Base-by-base conservation (phyloP, 176 grass and related monocot species). In the Pontederia crassipes region DNA sequence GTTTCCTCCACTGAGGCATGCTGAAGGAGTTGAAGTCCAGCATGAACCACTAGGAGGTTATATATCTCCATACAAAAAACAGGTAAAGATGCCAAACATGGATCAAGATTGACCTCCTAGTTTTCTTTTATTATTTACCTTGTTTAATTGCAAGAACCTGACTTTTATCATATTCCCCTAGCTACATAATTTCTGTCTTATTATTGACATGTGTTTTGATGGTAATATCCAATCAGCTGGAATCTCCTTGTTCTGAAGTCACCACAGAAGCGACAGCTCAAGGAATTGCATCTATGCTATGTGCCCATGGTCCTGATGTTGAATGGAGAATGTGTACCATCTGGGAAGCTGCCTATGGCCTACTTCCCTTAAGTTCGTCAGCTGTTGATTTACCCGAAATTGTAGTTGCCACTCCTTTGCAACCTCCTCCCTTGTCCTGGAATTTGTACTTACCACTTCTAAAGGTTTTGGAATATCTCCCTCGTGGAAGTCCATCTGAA, bases 251-350 rank as follows among this genome's bases (percentile, higher is more conserved):
- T 61, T 92, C 93, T 69, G 88, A 98, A 83, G 85, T 88, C 64
- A 89, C 93, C 73, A 92, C 89, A 58, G 93, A 98, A 67, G 88
- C 93, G 28, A 98, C 93, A 1, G 93, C 93, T 55, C 93, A 98
- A 79, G 93, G 93, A 55, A 98, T 98, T 76, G 93, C 93, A 70
- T 89, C 93, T 2, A 51, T 98, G 87, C 62, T 98, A 15, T 89
- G 93, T 32, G 88, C 93, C 77, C 93, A 98, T 79, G 93, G 93
- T 35, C 84, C 93, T 59, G 93, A 98, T 74, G 93, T 98, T 77
- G 93, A 98, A 58, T 98, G 93, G 93, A 82, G 93, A 89, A 98
- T 98, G 70, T 98, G 93, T 71, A 92, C 93, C 32, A 98, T 98
- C 49, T 98, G 93, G 93, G 93, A 98, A 77, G 93, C 93, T 77